Evolutionary conservation across 345 rosid species (phyloP), one percentile per base, ranked within the genome.

Genomic region (Salix suchowensis): DNA sequence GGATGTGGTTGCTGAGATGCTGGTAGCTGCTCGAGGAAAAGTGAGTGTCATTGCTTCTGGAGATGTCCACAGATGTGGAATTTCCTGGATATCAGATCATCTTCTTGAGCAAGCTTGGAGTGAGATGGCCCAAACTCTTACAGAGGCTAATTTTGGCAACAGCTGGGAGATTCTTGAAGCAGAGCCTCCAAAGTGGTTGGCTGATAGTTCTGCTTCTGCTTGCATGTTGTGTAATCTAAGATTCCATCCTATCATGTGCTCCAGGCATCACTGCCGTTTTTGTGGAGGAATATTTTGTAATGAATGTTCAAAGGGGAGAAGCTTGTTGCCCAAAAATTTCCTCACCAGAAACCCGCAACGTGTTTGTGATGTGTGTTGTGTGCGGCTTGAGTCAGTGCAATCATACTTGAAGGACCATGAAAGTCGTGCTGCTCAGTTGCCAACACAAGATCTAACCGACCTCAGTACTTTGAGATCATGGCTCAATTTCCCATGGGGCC

Each of bases 401-500:
- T 91, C 96, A n/a, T 90, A 89, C 78, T 82, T 95, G 82, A 95
- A 92, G 97, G 90, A 91, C 85, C 94, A 87, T 85, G 97, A 92
- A 55, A 95, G 98, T 85, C 83, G 87, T 70, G 97, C 98, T 82
- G 89, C 97, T 73, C 98, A 89, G 85, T 76, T 89, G 79, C 97
- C 97, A 1, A 91, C 93, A 5, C 89, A 83, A 78, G 97, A 95
- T 80, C 81, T 93, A 80, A 93, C 97, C 36, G 98, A 95, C 82
- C 97, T 95, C 74, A 95, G 98, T 83, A 95, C 98, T 0, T 85
- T 93, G 87, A 93, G 98, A 84, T 93, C 98, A 75, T 95, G 98
- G 98, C 81, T 93, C 70, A 95, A 95, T 83, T 93, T 95, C 84
- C 98, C 98, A 0, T 95, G 98, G 98, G 96, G 92, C 52, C 97